Base-by-base conservation (phyloP, 2,329 filamentous ascomycete species). In the Claviceps purpurea region DNA sequence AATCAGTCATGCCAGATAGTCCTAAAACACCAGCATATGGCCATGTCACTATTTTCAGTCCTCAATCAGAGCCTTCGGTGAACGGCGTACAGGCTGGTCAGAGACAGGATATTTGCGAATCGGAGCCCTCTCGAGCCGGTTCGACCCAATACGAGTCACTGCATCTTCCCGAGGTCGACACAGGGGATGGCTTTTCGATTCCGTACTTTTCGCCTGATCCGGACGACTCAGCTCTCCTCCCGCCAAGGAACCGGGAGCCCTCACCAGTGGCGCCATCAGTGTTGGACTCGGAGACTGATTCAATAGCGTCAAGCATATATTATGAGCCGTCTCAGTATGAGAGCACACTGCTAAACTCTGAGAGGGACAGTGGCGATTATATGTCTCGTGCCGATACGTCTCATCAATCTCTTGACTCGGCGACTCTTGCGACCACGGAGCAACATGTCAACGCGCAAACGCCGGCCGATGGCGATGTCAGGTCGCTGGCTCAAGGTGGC, bases 141-240 rank as follows among this genome's bases (percentile, higher is more conserved):
- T 55, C 62, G 3, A 52, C 42, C 7, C 60, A 61, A 41, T 57
- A 60, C n/a, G 57, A 56, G 48, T 60, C 64, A 13, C 70, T 72
- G 39, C 72, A 71, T 43, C 68, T 77, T 7, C 73, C 75, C 1
- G 74, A 77, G 53, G 61, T 77, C 10, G 75, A 79, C 52, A 75
- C 72, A 4, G 73, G 73, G 5, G 69, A 67, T 53, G 70, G 69
- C n/a, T 77, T 78, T 55, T 70, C 68, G 6, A 65, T 77, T n/a
- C 70, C 72, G 3, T 76, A 75, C 54, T 56, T 73, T 42, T 66
- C 68, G 52, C 61, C 67, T 55, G 62, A 63, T 55, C 53, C 56
- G 16, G 61, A 60, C 55, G 57, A 57, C 49, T 64, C 59, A 50
- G 57, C 60, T 11, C 60, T 64, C 2, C 62, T 67, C n/a, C 64